These are phyloP conservation scores for Sungouiella blattae DNA, from an alignment of 805 yeast species.

Conservation along the genomic window DNA sequence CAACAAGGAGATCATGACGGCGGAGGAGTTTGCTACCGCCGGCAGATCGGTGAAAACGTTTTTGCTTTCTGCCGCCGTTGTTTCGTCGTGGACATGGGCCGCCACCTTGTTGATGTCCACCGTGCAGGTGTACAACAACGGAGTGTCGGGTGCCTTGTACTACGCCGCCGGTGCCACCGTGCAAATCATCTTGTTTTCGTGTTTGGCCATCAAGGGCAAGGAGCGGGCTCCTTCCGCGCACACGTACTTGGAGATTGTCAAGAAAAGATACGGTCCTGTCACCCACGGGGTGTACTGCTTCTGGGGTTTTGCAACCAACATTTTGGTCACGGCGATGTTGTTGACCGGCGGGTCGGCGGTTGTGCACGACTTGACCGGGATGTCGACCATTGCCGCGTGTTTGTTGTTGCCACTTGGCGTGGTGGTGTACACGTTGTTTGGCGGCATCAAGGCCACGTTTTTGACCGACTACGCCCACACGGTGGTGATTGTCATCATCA, in stretches of 20 bases:
- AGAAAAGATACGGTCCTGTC: constrained; percentile 71
- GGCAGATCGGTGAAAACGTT: constrained; percentile 87
- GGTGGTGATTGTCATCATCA: constrained; percentile 65
- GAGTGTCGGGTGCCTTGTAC: constrained; percentile 76
- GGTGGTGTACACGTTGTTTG: constrained; percentile 40
- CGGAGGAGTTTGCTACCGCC: constrained; percentile 92
- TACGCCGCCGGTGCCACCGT: constrained; percentile 92
- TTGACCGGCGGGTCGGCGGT: constrained; percentile 89
- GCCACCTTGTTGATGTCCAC: constrained; percentile 70
- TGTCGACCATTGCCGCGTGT: constrained; percentile 77
- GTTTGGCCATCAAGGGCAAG: constrained; percentile 84
- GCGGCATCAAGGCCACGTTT: constrained; percentile 45
- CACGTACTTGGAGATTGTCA: constrained; percentile 82
- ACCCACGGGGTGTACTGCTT: constrained; percentile 70
- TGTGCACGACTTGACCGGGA: constrained; percentile 75
- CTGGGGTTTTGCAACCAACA: constrained; percentile 84
- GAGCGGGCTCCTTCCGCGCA: constrained; percentile 89
- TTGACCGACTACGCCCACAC: constrained; percentile 44
- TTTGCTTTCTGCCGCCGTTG: constrained; percentile 84
- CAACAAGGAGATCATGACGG: constrained; percentile 81
- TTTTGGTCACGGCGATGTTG: constrained; percentile 89
- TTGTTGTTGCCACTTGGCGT: constrained; percentile 82
- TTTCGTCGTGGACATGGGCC: constrained; percentile 82
- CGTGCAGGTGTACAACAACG: constrained; percentile 71
- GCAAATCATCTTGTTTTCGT: constrained; percentile 82